Conservation (phyloP, 306 rosid species). For the Prunus campanulata region DNA sequence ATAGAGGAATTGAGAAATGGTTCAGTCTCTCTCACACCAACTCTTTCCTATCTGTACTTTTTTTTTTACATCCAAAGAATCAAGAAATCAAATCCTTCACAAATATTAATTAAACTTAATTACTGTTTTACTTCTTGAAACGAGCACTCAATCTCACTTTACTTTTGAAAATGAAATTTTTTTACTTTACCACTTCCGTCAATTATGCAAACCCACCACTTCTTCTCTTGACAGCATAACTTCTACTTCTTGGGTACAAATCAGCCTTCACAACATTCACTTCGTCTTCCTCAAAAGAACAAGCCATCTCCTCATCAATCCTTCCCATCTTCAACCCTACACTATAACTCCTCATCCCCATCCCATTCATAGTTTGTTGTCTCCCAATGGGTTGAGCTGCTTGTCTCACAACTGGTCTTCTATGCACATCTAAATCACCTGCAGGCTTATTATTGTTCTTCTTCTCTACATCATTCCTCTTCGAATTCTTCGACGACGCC, state of each 20-base stretch:
- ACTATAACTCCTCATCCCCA: constrained; percentile 30
- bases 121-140: too few relatives aligned
- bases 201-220: background rate
- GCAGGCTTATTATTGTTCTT: background rate
- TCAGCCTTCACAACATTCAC: constrained; percentile 11
- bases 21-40: background rate
- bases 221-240: constrained; percentile 15
- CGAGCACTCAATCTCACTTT: too few relatives aligned
- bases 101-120: too few relatives aligned
- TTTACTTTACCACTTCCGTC: too few relatives aligned
- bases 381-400: too few relatives aligned
- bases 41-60: background rate
- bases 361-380: background rate
- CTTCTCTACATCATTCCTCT: constrained; percentile 5
- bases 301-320: constrained; percentile 56
- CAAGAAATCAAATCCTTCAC: background rate
- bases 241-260: constrained; percentile 33
- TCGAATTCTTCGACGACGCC: background rate
- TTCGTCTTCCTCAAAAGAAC: constrained; percentile 41
- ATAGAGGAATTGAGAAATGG: background rate
- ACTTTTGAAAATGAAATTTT: too few relatives aligned
- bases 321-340: constrained; percentile 41
- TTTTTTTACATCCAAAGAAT: background rate
- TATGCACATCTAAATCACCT: background rate
- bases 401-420: constrained; percentile 12